A percentile compares a stretch with the other conserved stretches of the same genome.
phyloP scores from a whole-genome alignment of 371 early-diverging fungal species.

The Nematocida parisii region DNA sequence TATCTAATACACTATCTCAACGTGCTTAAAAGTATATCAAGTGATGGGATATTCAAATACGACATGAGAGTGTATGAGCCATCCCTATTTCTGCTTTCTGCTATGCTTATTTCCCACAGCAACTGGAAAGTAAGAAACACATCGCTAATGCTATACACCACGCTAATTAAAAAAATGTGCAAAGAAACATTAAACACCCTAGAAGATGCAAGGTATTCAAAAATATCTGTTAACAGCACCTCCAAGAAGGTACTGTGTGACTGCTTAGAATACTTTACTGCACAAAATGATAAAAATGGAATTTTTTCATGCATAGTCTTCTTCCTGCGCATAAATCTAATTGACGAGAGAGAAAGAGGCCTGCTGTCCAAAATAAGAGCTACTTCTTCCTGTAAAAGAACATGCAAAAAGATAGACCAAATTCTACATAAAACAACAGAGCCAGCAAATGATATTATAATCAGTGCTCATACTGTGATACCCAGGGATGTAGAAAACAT shows the following conservation, averaged over 20 bases:
- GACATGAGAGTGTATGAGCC: conserved; percentile 46
- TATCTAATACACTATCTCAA: conserved; percentile 40
- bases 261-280: conserved; percentile 5
- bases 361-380: background rate
- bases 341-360: conserved; percentile 3
- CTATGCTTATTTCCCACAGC: conserved; percentile 34
- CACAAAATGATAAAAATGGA: background rate
- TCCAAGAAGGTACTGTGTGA: conserved; percentile 32
- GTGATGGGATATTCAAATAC: conserved; percentile 42
- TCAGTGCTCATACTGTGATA: background rate
- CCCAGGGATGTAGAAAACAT: background rate
- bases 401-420: background rate
- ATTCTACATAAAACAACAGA: background rate
- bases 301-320: conserved; percentile 46
- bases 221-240: conserved; percentile 8
- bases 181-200: conserved; percentile 36
- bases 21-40: conserved; percentile 35
- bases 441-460: background rate
- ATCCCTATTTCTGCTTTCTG: conserved; percentile 33
- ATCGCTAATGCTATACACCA: conserved; percentile 47
- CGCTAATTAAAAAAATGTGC: conserved; percentile 58
- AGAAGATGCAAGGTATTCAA: conserved; percentile 12
- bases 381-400: background rate
- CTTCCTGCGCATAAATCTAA: conserved; percentile 35
- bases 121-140: conserved; percentile 51